Evolutionary conservation across 2,329 filamentous ascomycete genomes (phyloP).

Genomic region (Elsinoe arachidis): DNA sequence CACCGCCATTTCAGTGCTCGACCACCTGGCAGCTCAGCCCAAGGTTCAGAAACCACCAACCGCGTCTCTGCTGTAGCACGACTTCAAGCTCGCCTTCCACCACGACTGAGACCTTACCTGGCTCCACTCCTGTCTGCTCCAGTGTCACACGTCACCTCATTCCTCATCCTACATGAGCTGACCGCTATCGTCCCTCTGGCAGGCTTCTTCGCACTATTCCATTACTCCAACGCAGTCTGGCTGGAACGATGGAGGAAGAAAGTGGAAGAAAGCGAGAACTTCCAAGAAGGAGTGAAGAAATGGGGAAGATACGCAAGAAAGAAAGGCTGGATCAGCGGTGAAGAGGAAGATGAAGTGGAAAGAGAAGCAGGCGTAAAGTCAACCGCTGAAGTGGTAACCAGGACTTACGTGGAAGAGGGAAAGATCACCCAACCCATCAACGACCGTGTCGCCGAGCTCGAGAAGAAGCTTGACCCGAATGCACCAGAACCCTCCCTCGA

Average conservation of each 20-base stretch:
- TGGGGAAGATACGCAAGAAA: constrained; percentile 69
- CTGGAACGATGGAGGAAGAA: constrained; percentile 47
- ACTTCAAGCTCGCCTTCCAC: constrained; percentile 44
- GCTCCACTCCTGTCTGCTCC: constrained; percentile 65
- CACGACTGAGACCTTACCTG: constrained; percentile 60
- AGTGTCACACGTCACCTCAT: constrained; percentile 72
- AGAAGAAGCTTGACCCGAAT: constrained; percentile 13
- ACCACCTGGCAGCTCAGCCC: neutral
- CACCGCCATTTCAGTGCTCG: neutral
- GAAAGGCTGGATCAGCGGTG: constrained; percentile 70
- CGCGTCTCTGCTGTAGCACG: constrained; percentile 24
- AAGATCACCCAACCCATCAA: neutral
- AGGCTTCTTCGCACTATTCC: constrained; percentile 66
- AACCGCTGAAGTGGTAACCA: constrained; percentile 21
- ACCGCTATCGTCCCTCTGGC: constrained; percentile 77
- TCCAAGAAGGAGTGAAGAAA: constrained; percentile 56
- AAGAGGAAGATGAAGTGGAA: constrained; percentile 21
- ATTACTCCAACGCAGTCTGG: constrained; percentile 58
- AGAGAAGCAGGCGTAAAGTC: neutral
- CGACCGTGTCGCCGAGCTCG: neutral
- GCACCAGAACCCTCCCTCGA: constrained; percentile 28
- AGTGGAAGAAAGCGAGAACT: constrained; percentile 44
- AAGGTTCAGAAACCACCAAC: neutral
- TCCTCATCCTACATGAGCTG: constrained; percentile 83
- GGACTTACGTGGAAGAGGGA: constrained; percentile 23